Conservation (phyloP, 2,329 filamentous ascomycete species). For the Zymoseptoria pseudotritici region DNA sequence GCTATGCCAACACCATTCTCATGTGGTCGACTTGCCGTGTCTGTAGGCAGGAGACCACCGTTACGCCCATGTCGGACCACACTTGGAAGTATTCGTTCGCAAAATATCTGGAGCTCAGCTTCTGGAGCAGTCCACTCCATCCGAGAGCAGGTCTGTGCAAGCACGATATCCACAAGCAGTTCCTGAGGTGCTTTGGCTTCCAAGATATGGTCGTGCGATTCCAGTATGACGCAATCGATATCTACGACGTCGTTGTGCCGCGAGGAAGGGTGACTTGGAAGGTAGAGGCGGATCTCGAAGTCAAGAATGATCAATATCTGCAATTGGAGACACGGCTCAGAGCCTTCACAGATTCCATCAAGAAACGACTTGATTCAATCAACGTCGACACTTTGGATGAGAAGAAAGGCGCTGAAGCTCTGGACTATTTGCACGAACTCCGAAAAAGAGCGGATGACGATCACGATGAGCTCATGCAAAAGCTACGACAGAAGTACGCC, state of each 20-base stretch:
- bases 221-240: conserved; percentile 85
- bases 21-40: conserved; percentile 98
- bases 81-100: conserved; percentile 98
- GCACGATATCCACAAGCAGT: conserved; percentile 87
- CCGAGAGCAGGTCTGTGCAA: conserved; percentile 69
- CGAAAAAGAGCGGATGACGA: conserved; percentile 77
- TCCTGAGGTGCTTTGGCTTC: conserved; percentile 86
- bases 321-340: conserved; percentile 75
- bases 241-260: conserved; percentile 91
- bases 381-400: conserved; percentile 84
- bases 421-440: conserved; percentile 70
- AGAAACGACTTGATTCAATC: conserved; percentile 75
- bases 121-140: conserved; percentile 82
- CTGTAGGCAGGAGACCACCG: conserved; percentile 82
- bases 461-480: conserved; percentile 62
- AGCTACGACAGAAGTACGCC: conserved; percentile 85
- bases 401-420: conserved; percentile 77
- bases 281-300: conserved; percentile 81
- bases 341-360: conserved; percentile 82
- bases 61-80: conserved; percentile 83
- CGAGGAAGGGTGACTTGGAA: conserved; percentile 92
- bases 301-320: conserved; percentile 86
- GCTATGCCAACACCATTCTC: conserved; percentile 67
- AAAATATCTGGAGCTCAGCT: conserved; percentile 95
- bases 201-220: conserved; percentile 79